Base-by-base conservation (phyloP, 768 basidiomycete genomes). In the Sutorius australiensis region DNA sequence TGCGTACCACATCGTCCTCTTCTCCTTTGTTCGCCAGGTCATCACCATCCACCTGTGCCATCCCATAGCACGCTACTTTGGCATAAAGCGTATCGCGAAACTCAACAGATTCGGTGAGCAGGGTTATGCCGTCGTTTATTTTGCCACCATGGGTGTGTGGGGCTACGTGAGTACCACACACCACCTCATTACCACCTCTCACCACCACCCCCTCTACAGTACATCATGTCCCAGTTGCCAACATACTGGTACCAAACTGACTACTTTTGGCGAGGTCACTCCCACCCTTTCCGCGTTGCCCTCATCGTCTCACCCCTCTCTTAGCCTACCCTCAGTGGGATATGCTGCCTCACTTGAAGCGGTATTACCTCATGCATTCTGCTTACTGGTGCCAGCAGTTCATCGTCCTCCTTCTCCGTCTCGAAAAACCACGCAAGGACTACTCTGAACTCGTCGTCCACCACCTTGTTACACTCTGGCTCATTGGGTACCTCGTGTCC, bases 391-490 rank as follows among this genome's bases (percentile, higher is more conserved):
- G 84, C 43, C 95, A 98, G 65, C 94, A 99, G 67, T 78, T 95
- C 55, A 71, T 98, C 17, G 85, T 99, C 16, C 79, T 98, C 8
- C 73, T 88, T 3, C 79, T 95, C 12, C 75, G 84, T 42, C 79
- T 99, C 13, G 97, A 99, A 72, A 98, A 97, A 67, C 95, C 97
- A 0, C 81, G 97, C 46, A 92, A 89, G 67, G 97, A 99, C 67
- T 93, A 87, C 67, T 61, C 67, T 17, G 95, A 98, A 68, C 82
- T 98, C 14, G 80, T 97, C 17, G 80, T 80, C 0, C 97, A 99
- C 67, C 97, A 99, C 67, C 61, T 94, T 39, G 92, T 98, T 47
- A 98, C 97, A 0, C 77, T 98, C 12, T 99, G 94, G 93, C 78
- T 98, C 24, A 81, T 98, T 34, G 86, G 92, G 84, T 97, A 73